A percentile compares a stretch with the other conserved stretches of the same genome.
phyloP scores from a whole-genome alignment of 352 stramenopile genomes.

The Globisporangium irregulare region DNA sequence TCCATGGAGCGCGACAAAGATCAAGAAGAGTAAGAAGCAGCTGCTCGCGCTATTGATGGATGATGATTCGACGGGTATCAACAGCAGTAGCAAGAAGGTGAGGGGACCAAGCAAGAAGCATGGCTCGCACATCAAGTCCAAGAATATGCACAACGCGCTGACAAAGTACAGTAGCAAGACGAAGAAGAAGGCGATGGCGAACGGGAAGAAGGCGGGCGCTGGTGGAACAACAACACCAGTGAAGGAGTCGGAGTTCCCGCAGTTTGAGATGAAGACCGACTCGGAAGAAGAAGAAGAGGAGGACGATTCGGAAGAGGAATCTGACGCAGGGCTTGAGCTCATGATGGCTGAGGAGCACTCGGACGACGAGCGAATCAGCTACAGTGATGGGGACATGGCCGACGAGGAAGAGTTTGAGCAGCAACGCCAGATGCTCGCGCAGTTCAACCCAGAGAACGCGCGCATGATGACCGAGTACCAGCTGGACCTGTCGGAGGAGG shows the following conservation, averaged over 20 bases:
- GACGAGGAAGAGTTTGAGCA: conserved; percentile 21
- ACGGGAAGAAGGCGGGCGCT: neutral
- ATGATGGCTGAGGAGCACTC: conserved; percentile 55
- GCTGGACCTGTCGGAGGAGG: conserved; percentile 40
- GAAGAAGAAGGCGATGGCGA: conserved; percentile 8
- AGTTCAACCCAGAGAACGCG: conserved; percentile 31
- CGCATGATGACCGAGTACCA: conserved; percentile 38
- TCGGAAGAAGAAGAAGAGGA: conserved; percentile 22
- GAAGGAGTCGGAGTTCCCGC: conserved; percentile 18
- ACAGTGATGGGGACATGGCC: conserved; percentile 37
- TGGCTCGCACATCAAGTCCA: conserved; percentile 30
- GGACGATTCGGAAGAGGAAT: conserved; percentile 21
- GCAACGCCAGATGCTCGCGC: conserved; percentile 12
- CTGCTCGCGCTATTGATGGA: conserved; percentile 6
- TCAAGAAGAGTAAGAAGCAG: conserved; percentile 22
- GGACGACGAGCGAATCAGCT: conserved; percentile 49
- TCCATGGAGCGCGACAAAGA: conserved; percentile 24
- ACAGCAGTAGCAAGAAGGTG: conserved; percentile 18
- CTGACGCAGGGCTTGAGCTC: conserved; percentile 29
- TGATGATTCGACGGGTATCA: neutral
- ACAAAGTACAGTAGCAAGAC: conserved; percentile 37
- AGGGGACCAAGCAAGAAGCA: conserved; percentile 30
- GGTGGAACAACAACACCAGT: neutral
- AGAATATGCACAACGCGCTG: conserved; percentile 32
- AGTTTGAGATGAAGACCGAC: conserved; percentile 5